A percentile compares a stretch with the other conserved stretches of the same genome.
Evolutionary conservation across 2,329 filamentous ascomycete species (phyloP).

Genomic region (Ophiostoma pallidulum): DNA sequence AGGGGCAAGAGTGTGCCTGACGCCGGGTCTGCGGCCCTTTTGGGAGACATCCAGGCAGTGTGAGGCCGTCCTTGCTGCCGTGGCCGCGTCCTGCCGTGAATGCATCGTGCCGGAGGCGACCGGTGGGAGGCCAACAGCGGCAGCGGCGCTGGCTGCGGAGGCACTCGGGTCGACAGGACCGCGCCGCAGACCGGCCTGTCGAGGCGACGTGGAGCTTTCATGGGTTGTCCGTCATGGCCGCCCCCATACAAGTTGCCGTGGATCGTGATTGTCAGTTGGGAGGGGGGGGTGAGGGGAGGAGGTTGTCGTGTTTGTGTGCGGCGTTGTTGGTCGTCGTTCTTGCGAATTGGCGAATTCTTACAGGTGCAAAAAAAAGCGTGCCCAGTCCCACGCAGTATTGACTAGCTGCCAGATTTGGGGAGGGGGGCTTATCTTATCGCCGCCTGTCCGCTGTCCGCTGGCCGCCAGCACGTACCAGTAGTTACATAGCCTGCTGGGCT

Average conservation of each 20-base stretch:
- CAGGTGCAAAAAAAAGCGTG: constrained; percentile 7
- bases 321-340: background rate
- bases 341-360: background rate
- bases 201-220: constrained; percentile 51
- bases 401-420: background rate
- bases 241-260: constrained; percentile 16
- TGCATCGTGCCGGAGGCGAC: constrained; percentile 6
- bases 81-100: background rate
- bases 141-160: background rate
- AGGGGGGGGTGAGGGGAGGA: no score
- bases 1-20: constrained; percentile 15
- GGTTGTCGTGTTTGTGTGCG: background rate
- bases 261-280: background rate
- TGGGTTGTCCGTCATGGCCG: constrained; percentile 46
- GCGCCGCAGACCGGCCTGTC: constrained; percentile 51
- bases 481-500: no score
- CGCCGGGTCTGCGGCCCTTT: constrained; percentile 10
- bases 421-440: constrained; percentile 8
- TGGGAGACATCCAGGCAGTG: background rate
- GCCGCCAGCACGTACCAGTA: no score
- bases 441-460: no score
- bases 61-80: background rate
- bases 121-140: background rate
- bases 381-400: background rate
- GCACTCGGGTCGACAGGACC: constrained; percentile 38